phyloP scores from a whole-genome alignment of 441 rosid genomes.

The Erysimum cheiri region DNA sequence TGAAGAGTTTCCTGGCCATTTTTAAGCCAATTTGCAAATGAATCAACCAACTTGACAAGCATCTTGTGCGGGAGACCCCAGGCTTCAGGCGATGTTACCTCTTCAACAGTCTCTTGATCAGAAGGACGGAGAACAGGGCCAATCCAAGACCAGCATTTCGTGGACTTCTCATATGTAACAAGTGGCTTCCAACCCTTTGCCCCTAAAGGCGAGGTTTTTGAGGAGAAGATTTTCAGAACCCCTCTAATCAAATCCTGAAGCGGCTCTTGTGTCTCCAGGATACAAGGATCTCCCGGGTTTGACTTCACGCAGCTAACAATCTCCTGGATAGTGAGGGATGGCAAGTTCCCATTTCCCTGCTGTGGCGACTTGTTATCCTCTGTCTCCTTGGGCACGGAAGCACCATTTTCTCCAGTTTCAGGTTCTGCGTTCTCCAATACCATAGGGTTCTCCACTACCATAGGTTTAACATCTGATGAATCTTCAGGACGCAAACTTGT shows the following conservation, averaged over 20 bases:
- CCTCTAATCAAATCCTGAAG: slow-evolving; percentile 97
- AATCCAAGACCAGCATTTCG: slow-evolving; percentile 94
- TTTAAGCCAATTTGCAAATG: slow-evolving; percentile 98
- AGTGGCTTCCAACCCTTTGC: slow-evolving; percentile 98
- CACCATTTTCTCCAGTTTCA: slow-evolving; percentile 59
- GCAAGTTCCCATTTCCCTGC: slow-evolving; percentile 56
- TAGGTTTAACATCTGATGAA: slow-evolving; percentile 62
- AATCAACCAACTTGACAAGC: slow-evolving; percentile 97
- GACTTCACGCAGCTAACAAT: slow-evolving; percentile 85
- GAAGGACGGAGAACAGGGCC: slow-evolving; percentile 71
- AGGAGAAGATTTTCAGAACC: slow-evolving; percentile 84
- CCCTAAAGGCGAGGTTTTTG: slow-evolving; percentile 97
- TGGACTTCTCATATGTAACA: slow-evolving; percentile 75
- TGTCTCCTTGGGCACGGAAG: slow-evolving; percentile 51
- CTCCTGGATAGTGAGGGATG: slow-evolving; percentile 84
- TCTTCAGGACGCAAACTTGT: slow-evolving; percentile 69
- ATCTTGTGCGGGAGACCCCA: slow-evolving; percentile 96
- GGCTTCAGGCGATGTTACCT: slow-evolving; percentile 94
- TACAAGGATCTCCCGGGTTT: slow-evolving; percentile 95
- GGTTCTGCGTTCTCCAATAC: too few relatives aligned
- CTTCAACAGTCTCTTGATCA: slow-evolving; percentile 78
- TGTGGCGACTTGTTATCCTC: slow-evolving; percentile 53
- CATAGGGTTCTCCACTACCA: slow-evolving; percentile 60
- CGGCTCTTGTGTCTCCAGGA: slow-evolving; percentile 94
- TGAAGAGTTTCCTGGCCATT: slow-evolving; percentile 95